A percentile compares a stretch with the other conserved stretches of the same genome.
Evolutionary conservation across 1,139 yeast genomes (phyloP).

Genomic region (Debaryomycetaceae sp.): DNA sequence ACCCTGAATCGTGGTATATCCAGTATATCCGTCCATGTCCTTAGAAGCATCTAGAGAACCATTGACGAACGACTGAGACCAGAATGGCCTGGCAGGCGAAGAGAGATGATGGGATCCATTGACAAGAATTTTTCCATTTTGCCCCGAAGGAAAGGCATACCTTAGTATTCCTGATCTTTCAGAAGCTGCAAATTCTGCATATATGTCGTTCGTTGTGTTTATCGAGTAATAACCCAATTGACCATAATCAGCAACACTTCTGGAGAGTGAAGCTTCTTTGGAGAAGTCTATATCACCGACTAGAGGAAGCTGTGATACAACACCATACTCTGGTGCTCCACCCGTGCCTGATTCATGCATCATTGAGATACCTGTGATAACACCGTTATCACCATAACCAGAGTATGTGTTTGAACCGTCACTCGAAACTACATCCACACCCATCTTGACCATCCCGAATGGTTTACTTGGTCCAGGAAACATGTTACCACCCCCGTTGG

Average conservation of each 20-base stretch:
- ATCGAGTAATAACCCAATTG: slow-evolving; percentile 24
- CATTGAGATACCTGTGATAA: slow-evolving; percentile 31
- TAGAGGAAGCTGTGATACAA: slow-evolving; percentile 28
- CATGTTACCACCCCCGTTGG: slow-evolving; percentile 32
- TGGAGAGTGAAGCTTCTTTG: slow-evolving; percentile 9
- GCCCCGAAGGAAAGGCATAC: slow-evolving; percentile 17
- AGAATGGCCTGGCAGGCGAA: slow-evolving; percentile 25
- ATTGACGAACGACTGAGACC: slow-evolving; percentile 28
- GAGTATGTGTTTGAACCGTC: slow-evolving; percentile 25
- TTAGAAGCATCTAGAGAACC: slow-evolving; percentile 18
- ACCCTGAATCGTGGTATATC: slow-evolving; percentile 22
- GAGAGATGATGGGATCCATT: slow-evolving; percentile 26
- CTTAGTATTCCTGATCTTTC: slow-evolving; percentile 23
- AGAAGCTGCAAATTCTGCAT: slow-evolving; percentile 24
- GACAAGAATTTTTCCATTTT: slow-evolving; percentile 16
- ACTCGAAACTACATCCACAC: slow-evolving; percentile 27
- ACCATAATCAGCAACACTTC: slow-evolving; percentile 18
- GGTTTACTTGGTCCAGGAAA: slow-evolving; percentile 38
- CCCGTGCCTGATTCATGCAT: slow-evolving; percentile 42
- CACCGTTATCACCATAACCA: slow-evolving; percentile 31
- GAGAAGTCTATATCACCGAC: slow-evolving; percentile 15
- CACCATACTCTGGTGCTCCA: slow-evolving; percentile 35
- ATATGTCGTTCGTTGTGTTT: slow-evolving; percentile 17
- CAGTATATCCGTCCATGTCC: slow-evolving; percentile 20
- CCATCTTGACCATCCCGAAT: slow-evolving; percentile 39